Percentiles rank a stretch among this genome's conserved stretches.
Conservation (phyloP, 192 early-diverging fungal genomes). For the Rhizophagus clarus region DNA sequence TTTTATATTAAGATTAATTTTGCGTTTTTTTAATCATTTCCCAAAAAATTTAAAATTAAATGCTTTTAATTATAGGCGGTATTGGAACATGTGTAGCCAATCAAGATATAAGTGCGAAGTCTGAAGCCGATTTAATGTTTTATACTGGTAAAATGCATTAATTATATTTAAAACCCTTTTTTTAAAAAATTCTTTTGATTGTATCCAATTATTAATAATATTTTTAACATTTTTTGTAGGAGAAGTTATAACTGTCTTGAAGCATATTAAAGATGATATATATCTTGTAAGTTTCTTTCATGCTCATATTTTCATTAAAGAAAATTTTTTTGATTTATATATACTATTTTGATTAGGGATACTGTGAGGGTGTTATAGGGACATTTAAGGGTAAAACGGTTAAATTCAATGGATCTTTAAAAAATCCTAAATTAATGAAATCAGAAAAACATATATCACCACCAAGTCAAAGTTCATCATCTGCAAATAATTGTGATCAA, state of each 20-base stretch:
- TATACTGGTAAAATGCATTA: constrained; percentile 34
- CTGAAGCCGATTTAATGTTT: constrained; percentile 50
- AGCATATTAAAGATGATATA: constrained; percentile 42
- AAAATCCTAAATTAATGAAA: neutral
- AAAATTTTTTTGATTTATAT: neutral
- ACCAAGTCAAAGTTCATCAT: neutral
- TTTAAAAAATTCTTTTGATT: neutral
- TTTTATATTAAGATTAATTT: neutral
- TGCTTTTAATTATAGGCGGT: constrained; percentile 35
- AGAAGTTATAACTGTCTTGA: constrained; percentile 43
- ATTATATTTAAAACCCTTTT: neutral
- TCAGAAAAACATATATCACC: neutral
- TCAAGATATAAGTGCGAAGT: constrained; percentile 40
- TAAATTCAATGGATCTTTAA: constrained; percentile 38
- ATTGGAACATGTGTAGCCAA: constrained; percentile 48
- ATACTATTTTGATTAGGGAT: constrained; percentile 41
- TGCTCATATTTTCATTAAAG: neutral
- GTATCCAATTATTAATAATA: too few relatives aligned
- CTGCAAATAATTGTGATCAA: neutral
- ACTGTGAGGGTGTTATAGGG: constrained; percentile 61
- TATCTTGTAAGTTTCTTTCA: constrained; percentile 40
- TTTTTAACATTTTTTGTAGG: constrained; percentile 16
- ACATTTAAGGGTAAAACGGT: constrained; percentile 51
- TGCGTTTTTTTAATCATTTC: neutral
- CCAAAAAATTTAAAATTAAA: neutral